These are phyloP conservation scores for Raphanus sativus DNA, from an alignment of 345 rosid species.

Conservation along the genomic window DNA sequence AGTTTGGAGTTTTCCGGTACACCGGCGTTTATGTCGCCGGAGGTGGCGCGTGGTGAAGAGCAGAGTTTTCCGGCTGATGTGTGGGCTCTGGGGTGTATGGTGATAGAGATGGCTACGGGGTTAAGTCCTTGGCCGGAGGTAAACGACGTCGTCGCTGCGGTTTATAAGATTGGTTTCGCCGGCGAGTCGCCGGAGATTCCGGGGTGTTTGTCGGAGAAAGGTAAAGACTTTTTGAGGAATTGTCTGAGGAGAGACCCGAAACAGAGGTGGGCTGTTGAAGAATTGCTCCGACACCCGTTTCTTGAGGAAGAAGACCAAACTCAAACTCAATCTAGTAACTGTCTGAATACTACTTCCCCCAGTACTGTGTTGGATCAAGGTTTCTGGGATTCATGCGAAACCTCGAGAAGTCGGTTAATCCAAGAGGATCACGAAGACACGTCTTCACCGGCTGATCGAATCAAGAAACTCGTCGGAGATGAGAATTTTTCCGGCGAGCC, in stretches of 20 bases:
- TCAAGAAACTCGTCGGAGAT: slow-evolving; percentile 47
- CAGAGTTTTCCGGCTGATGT: slow-evolving; percentile 82
- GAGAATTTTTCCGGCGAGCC: slow-evolving; percentile 16
- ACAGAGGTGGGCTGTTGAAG: slow-evolving; percentile 61
- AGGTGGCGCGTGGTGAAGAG: slow-evolving; percentile 81
- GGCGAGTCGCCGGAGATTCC: slow-evolving; percentile 67
- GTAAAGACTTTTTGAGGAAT: slow-evolving; percentile 60
- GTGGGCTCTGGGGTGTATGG: slow-evolving; percentile 84
- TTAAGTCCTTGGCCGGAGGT: slow-evolving; percentile 66
- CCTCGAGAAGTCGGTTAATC: slow-evolving; percentile 34
- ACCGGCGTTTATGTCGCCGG: slow-evolving; percentile 94
- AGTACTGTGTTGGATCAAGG: slow-evolving; percentile 68
- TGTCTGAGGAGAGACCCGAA: slow-evolving; percentile 61
- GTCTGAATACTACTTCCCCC: slow-evolving; percentile 50
- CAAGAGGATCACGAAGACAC: slow-evolving; percentile 9
- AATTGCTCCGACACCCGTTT: slow-evolving; percentile 74
- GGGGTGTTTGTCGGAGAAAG: slow-evolving; percentile 54
- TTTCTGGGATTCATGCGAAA: slow-evolving; percentile 65
- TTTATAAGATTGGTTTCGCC: slow-evolving; percentile 77
- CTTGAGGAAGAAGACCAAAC: slow-evolving; percentile 31
- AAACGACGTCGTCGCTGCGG: slow-evolving; percentile 60
- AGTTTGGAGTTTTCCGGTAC: slow-evolving; percentile 65
- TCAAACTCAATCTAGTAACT: not conserved
- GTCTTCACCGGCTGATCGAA: slow-evolving; percentile 40
- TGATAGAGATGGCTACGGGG: slow-evolving; percentile 83